A percentile compares a stretch with the other conserved stretches of the same genome.
Conservation (phyloP, 495 filamentous ascomycete species). For the Neurospora sp. region DNA sequence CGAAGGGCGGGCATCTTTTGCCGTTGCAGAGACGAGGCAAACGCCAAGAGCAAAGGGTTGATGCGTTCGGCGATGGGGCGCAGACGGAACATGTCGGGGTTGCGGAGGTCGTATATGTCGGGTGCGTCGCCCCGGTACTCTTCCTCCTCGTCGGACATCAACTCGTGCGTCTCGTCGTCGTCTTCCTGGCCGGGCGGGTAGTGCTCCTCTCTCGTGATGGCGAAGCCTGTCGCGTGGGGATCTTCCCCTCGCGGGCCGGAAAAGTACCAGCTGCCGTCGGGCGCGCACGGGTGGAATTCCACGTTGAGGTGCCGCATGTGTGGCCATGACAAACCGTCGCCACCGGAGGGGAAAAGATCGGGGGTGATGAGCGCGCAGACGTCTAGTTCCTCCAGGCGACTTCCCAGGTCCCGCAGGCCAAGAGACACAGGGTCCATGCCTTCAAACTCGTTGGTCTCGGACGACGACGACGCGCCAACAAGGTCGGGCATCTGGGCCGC, state of each 20-base stretch:
- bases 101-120: conserved; percentile 3
- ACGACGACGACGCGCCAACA: conserved; percentile 1
- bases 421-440: conserved; percentile 16
- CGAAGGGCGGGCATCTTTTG: conserved; percentile 7
- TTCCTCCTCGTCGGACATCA: conserved; percentile 16
- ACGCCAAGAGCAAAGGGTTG: conserved; percentile 16
- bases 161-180: conserved; percentile 12
- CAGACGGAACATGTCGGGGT: conserved; percentile 19
- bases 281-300: conserved; percentile 22
- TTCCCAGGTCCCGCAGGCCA: conserved; percentile 12
- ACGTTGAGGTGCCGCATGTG: conserved; percentile 20
- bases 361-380: conserved; percentile 21
- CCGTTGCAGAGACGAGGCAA: conserved; percentile 8
- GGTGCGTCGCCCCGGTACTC: not conserved
- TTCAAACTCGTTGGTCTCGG: not conserved
- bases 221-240: conserved; percentile 15
- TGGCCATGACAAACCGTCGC: conserved; percentile 6
- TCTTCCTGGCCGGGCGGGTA: conserved; percentile 19
- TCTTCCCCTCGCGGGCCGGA: conserved; percentile 19
- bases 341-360: conserved; percentile 22
- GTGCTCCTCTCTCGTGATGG: conserved; percentile 21
- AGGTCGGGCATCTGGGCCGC: conserved; percentile 14
- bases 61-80: conserved; percentile 14
- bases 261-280: conserved; percentile 22
- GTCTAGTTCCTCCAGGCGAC: conserved; percentile 12